These are phyloP conservation scores for Houttuynia cordata DNA, from an alignment of 164 flowering plant genomes.

Conservation along the genomic window DNA sequence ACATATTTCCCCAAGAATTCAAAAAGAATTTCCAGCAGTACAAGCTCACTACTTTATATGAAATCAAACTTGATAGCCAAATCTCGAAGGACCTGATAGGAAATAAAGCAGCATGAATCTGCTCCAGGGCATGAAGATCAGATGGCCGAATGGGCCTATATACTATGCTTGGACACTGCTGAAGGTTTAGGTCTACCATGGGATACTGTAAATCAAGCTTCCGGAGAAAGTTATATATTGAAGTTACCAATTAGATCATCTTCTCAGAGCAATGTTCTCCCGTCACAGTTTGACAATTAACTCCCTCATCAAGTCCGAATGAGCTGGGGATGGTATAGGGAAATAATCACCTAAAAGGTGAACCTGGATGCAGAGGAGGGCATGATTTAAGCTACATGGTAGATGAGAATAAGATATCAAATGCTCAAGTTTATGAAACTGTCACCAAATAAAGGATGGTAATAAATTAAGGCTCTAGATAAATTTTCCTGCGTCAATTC, in stretches of 20 bases:
- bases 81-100: slow-evolving; percentile 60
- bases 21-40: not conserved
- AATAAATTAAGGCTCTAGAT: no score
- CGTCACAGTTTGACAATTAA: not conserved
- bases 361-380: not conserved
- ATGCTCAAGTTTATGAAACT: no score
- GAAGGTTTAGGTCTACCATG: slow-evolving; percentile 42
- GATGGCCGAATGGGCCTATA: slow-evolving; percentile 73
- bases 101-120: slow-evolving; percentile 63
- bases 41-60: not conserved
- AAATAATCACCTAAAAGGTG: not conserved
- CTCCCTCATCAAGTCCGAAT: not conserved
- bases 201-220: slow-evolving; percentile 27
- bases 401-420: not conserved
- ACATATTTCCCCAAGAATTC: not conserved
- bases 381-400: not conserved
- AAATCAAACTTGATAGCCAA: not conserved
- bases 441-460: no score
- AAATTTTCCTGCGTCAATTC: no score
- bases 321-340: not conserved
- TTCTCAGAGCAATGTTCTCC: not conserved
- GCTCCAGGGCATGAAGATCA: slow-evolving; percentile 59
- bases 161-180: slow-evolving; percentile 40
- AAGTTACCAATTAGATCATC: not conserved
- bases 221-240: slow-evolving; percentile 16